phyloP scores from a whole-genome alignment of 352 stramenopile species.

The Pythium periplocum region DNA sequence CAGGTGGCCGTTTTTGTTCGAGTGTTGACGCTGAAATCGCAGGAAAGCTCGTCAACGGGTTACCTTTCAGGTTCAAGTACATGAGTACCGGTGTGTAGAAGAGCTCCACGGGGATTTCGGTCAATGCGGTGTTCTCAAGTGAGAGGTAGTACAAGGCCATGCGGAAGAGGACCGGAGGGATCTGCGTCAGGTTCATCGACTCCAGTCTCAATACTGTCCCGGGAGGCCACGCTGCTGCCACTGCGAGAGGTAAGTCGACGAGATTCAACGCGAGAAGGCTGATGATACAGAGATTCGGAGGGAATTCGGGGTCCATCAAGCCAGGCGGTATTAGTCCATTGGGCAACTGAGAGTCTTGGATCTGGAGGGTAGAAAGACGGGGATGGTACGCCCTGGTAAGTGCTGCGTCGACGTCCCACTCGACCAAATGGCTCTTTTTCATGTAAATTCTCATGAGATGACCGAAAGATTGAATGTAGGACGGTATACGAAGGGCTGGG shows the following conservation, averaged over 20 bases:
- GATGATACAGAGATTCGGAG: neutral
- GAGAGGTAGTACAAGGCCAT: neutral
- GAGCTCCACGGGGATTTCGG: neutral
- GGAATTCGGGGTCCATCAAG: neutral
- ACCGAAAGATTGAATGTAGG: neutral
- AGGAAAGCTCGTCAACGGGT: neutral
- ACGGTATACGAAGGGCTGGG: neutral
- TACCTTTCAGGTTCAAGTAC: neutral
- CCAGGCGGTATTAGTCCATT: neutral
- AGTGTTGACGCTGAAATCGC: neutral
- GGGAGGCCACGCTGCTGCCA: neutral
- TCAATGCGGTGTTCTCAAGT: neutral
- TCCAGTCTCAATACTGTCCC: neutral
- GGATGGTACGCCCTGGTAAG: neutral
- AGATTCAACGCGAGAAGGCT: neutral
- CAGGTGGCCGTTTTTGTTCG: too few species aligned
- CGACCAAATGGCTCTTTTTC: neutral
- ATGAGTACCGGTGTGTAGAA: neutral
- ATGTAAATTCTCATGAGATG: neutral
- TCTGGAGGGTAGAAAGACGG: neutral
- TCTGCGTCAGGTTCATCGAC: neutral
- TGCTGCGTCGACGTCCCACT: conserved; percentile 1
- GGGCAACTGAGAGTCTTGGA: neutral
- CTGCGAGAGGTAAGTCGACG: neutral
- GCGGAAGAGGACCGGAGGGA: neutral